Evolutionary conservation across 441 rosid genomes (phyloP), one percentile per base, ranked within the genome.

Genomic region (Theobroma grandiflorum): DNA sequence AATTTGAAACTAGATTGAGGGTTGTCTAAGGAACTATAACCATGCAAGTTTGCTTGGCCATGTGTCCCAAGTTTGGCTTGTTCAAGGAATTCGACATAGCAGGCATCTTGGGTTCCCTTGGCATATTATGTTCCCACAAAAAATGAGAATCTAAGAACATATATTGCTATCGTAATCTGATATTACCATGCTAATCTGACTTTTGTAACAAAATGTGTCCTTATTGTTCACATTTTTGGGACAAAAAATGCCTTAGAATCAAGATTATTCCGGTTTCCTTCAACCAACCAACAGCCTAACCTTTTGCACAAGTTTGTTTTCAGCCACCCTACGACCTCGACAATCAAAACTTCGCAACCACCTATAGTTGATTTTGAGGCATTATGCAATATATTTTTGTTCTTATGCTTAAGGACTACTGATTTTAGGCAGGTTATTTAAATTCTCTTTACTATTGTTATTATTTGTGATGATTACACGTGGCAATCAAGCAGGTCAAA

Each of bases 391-490:
- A 49, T 31, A 49, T 31, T 49, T 12, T 50, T 40, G 50, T 50
- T 71, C 12, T 22, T 49, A 71, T 20, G 15, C 42, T 50, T 33
- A 71, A 71, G 42, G 8, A 8, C 59, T 71, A 49, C 75, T 33
- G 42, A 49, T 7, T 14, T 49, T 70, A 49, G 42, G 75, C 75
- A 72, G 7, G 8, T 45, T 16, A 35, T 18, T 52, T 10, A 5
- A 18, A 38, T 70, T 69, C 75, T 50, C 45, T 71, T 71, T 71
- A 71, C 16, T 8, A 42, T 71, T 15, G 42, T 71, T 33, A 33
- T 71, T 71, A 8, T 33, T 26, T 70, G 12, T 6, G 53, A 70
- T 50, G 22, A 70, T 70, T 49, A 31, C 58, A 68, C 0, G 22
- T 62, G 40, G n/a, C 67, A 62, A 62, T 68, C 57, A 70, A 70